phyloP scores from a whole-genome alignment of 495 filamentous ascomycete species.

The Lophium mytilinum region DNA sequence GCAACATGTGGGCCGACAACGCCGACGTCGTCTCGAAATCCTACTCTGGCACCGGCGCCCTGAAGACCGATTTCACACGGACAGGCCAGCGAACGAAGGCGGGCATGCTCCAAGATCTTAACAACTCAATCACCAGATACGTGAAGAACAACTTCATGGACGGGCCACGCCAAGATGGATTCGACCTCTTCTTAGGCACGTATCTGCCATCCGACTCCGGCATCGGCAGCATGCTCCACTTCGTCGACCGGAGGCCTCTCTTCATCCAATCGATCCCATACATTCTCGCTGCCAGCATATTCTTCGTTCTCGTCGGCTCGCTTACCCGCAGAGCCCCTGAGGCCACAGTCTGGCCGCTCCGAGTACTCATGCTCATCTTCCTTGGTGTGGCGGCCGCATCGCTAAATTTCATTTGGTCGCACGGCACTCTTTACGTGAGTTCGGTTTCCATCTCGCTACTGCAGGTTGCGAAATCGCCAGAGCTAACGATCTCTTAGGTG shows the following conservation, averaged over 20 bases:
- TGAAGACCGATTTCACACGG: constrained; percentile 94
- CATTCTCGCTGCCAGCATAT: constrained; percentile 75
- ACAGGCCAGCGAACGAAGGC: constrained; percentile 76
- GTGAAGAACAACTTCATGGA: constrained; percentile 86
- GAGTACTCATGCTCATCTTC: constrained; percentile 72
- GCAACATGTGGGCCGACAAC: constrained; percentile 97
- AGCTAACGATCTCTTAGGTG: constrained; percentile 47
- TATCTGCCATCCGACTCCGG: constrained; percentile 63
- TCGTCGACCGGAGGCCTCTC: constrained; percentile 78
- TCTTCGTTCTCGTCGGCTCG: constrained; percentile 74
- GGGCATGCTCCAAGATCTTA: constrained; percentile 73
- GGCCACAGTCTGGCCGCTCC: constrained; percentile 64
- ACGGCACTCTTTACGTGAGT: constrained; percentile 91
- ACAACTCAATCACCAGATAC: constrained; percentile 77
- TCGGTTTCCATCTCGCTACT: background rate
- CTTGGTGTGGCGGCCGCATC: constrained; percentile 59
- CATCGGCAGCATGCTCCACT: constrained; percentile 58
- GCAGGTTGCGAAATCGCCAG: background rate
- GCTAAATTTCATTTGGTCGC: constrained; percentile 61
- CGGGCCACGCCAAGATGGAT: constrained; percentile 87
- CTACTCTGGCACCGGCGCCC: constrained; percentile 89
- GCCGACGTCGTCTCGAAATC: constrained; percentile 86
- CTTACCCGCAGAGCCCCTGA: constrained; percentile 60
- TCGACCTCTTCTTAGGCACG: constrained; percentile 83
- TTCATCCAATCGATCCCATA: constrained; percentile 88